Conservation (phyloP, 164 flowering plant species). For the Cinnamomum micranthum region DNA sequence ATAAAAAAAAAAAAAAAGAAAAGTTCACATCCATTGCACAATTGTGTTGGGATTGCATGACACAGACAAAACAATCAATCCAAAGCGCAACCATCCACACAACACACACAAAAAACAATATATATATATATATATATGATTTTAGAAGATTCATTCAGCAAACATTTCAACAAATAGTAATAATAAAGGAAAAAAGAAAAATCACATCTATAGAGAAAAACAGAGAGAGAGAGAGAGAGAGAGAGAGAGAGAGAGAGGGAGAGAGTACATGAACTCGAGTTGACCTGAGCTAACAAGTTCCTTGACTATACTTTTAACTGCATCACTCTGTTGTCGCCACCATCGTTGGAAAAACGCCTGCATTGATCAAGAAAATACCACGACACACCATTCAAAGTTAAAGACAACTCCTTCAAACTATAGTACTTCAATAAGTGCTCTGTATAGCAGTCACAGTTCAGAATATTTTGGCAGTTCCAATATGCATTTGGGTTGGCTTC, state of each 20-base stretch:
- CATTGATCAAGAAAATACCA: conserved; percentile 2
- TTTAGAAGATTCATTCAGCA: neutral
- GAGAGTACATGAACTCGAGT: conserved; percentile 74
- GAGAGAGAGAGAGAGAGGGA: neutral
- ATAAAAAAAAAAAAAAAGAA: too few relatives aligned
- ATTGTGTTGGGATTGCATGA: too few relatives aligned
- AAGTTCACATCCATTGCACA: neutral
- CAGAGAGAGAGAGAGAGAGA: neutral
- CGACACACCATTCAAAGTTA: neutral
- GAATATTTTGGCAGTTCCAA: neutral
- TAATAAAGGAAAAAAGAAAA: neutral
- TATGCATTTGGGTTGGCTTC: neutral
- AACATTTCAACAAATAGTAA: neutral
- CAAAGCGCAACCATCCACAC: too few relatives aligned
- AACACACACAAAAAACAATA: too few relatives aligned
- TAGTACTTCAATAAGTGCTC: neutral
- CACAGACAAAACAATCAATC: too few relatives aligned
- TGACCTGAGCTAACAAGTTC: conserved; percentile 71
- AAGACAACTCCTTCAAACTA: neutral
- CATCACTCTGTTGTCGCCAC: conserved; percentile 83
- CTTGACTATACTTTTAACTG: conserved; percentile 46
- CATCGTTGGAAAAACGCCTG: conserved; percentile 96
- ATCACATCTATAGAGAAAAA: neutral
- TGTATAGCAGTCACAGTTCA: neutral
- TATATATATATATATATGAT: too few relatives aligned